Base-by-base conservation (phyloP, 345 rosid species). In the Mangifera indica region DNA sequence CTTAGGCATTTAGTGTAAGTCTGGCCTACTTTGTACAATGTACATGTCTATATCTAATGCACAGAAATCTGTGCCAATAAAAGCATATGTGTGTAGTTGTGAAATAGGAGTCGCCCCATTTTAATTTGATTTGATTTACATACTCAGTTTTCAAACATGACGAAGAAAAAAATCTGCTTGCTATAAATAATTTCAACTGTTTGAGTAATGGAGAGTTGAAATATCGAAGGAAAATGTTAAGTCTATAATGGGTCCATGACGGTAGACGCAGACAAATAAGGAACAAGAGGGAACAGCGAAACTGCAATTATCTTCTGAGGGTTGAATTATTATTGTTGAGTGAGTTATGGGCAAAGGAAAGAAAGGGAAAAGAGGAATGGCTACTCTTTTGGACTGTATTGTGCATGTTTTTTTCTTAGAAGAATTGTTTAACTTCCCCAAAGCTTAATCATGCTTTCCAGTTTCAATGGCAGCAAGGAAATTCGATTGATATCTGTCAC, bases 31-130 rank as follows among this genome's bases (percentile, higher is more conserved):
- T 37, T 73, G 48, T 63, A 72, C 45, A 44, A 8, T 61, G 34
- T 60, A 48, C 58, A 61, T 75, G 63, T 69, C 54, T 40, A 74
- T 68, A 45, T 71, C 42, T 64, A 78, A 52, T 45, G 55, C 73
- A 79, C 25, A 53, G 15, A 63, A 42, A 46, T 75, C 42, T 75
- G 76, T 70, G 78, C 57, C 53, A 71, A 78, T 63, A 45, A 74
- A 71, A 44, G 51, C 18, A 5, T 37, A 6, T 25, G 5, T 49
- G 48, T 22, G 24, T 71, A 60, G 59, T 64, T 37, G 10, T 44
- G 62, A 76, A 66, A 66, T 42, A 1, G 49, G 17, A 71, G 32
- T 15, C 21, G 54, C 66, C 60, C 10, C 18, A n/a, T 21, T 66
- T 61, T 15, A 45, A 37, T 37, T 37, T 37, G 8, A 10, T 37